Evolutionary conservation across 108 stramenopile genomes (phyloP).

Genomic region (Nitzschia palea): DNA sequence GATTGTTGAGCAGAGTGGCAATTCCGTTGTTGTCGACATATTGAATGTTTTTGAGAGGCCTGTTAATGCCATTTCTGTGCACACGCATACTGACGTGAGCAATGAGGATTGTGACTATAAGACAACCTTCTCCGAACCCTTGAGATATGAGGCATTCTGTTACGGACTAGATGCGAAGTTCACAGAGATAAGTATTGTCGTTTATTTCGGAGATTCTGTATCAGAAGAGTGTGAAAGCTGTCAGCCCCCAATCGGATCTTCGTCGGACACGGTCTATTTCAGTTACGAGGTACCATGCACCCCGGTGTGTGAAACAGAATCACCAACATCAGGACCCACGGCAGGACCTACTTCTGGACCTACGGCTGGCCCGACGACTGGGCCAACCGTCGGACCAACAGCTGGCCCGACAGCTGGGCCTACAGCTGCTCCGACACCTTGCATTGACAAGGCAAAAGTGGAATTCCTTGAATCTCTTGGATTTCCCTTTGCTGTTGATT

Average conservation of each 20-base stretch:
- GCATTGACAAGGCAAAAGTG: slow-evolving; percentile 1
- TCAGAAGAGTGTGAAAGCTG: slow-evolving; percentile 4
- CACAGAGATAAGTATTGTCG: slow-evolving; percentile 3
- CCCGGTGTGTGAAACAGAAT: slow-evolving; percentile 7
- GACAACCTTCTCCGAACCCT: neutral
- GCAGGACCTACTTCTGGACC: neutral
- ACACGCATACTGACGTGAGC: neutral
- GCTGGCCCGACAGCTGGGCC: slow-evolving; percentile 1
- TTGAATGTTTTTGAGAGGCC: neutral
- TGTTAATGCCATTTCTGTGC: slow-evolving; percentile 7
- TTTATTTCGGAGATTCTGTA: neutral
- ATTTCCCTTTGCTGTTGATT: neutral
- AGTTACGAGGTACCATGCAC: slow-evolving; percentile 2
- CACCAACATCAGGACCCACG: neutral
- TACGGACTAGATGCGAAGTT: neutral
- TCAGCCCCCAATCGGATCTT: slow-evolving; percentile 1
- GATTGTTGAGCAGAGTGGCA: neutral
- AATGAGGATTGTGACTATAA: slow-evolving; percentile 2
- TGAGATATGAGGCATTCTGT: neutral
- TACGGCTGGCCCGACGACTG: neutral
- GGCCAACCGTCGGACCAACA: neutral
- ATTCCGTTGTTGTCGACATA: neutral
- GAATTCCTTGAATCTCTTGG: slow-evolving; percentile 15
- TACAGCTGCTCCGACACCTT: slow-evolving; percentile 1
- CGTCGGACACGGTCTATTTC: slow-evolving; percentile 8